These are phyloP conservation scores for Monosporascus sp. DNA, from an alignment of 2,329 filamentous ascomycete species.

Conservation along the genomic window DNA sequence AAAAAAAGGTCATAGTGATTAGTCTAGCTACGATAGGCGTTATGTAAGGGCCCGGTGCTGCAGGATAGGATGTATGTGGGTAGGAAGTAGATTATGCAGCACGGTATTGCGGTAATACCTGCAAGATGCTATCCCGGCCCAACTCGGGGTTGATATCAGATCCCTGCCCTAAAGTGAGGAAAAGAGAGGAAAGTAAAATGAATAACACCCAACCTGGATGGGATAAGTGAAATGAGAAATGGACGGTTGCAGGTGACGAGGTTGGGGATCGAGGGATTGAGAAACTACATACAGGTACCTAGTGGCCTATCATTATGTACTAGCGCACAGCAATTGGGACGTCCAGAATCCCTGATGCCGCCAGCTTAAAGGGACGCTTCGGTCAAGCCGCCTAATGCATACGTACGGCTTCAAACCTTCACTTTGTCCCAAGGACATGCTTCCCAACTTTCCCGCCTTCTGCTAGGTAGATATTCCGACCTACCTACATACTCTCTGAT, in stretches of 20 bases:
- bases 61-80: no score
- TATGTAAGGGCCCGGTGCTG: background rate
- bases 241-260: background rate
- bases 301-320: no score
- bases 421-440: no score
- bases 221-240: background rate
- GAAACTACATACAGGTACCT: background rate
- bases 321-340: no score
- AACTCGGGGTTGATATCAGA: background rate
- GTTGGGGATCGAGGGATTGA: background rate
- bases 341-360: no score
- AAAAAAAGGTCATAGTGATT: background rate
- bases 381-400: no score
- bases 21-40: background rate
- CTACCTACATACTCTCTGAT: no score
- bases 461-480: no score
- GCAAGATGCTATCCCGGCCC: background rate
- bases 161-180: background rate
- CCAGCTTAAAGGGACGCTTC: no score
- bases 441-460: no score
- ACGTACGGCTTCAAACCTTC: no score
- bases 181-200: background rate
- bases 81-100: no score
- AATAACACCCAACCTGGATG: background rate
- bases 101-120: background rate